Evolutionary conservation across 2,329 filamentous ascomycete species (phyloP).

Genomic region (Neoarthrinium moseri): DNA sequence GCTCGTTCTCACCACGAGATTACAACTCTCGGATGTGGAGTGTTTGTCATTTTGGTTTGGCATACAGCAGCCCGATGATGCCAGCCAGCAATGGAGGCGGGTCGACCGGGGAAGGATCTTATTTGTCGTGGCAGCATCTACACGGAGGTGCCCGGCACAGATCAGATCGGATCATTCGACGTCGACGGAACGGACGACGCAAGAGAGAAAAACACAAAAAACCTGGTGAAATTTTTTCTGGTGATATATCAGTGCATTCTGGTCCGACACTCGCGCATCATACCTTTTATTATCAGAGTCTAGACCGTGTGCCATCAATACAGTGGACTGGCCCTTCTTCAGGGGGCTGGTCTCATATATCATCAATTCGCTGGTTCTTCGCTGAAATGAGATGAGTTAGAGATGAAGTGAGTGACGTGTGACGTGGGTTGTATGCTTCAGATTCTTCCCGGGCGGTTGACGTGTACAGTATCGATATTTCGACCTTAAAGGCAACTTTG

Average conservation of each 20-base stretch:
- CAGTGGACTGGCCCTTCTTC: background rate
- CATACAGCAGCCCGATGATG: background rate
- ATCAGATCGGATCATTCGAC: background rate
- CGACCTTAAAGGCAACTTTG: no score
- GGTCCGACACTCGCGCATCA: background rate
- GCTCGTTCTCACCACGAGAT: background rate
- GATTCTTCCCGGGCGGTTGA: no score
- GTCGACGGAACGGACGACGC: background rate
- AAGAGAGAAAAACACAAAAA: slow-evolving; percentile 8
- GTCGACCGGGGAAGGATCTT: background rate
- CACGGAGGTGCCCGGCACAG: background rate
- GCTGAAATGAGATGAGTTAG: no score
- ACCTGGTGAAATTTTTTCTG: slow-evolving; percentile 11
- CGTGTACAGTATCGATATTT: no score
- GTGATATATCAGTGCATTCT: slow-evolving; percentile 9
- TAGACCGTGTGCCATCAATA: slow-evolving; percentile 7
- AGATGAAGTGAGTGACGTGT: no score
- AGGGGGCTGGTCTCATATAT: slow-evolving; percentile 7
- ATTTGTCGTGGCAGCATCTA: background rate
- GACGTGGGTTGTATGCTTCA: no score
- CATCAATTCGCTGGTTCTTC: no score
- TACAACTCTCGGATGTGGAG: background rate
- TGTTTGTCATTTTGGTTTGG: background rate
- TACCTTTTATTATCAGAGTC: no score
- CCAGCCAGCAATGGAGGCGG: background rate